Percentiles rank a stretch among this genome's conserved stretches.
Evolutionary conservation across 78 protist genomes (phyloP).

Genomic region (Isochrysis galbana): DNA sequence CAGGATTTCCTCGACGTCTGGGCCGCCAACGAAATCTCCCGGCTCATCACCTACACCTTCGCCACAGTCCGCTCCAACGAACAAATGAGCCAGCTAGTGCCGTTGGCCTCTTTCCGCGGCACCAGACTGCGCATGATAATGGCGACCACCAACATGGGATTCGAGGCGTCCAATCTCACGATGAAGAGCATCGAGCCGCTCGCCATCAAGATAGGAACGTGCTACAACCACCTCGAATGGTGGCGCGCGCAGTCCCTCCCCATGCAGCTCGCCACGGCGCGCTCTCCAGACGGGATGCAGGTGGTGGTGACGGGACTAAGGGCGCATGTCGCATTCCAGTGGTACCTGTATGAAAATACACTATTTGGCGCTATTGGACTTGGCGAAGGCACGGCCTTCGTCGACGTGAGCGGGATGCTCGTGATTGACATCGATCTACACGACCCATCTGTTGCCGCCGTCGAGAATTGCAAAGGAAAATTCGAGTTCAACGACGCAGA

Average conservation of each 20-base stretch:
- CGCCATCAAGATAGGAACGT: not conserved
- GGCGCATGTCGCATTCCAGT: not conserved
- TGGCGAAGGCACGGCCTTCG: not conserved
- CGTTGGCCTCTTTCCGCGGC: not conserved
- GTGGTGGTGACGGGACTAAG: not conserved
- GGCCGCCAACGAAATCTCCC: not conserved
- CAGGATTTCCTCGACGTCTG: not conserved
- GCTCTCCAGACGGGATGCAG: not conserved
- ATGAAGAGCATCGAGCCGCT: not conserved
- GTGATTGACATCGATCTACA: not conserved
- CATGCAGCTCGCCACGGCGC: no score
- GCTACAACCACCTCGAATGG: not conserved
- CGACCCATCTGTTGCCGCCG: not conserved
- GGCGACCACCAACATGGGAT: not conserved
- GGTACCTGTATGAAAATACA: no score
- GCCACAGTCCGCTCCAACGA: not conserved
- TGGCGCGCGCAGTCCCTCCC: not conserved
- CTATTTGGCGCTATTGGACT: no score
- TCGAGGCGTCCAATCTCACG: not conserved
- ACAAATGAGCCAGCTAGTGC: not conserved
- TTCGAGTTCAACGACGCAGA: not conserved
- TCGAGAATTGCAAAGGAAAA: not conserved
- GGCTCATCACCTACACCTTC: not conserved
- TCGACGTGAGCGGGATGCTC: not conserved
- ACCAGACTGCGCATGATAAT: not conserved